Conservation (phyloP, 164 flowering plant species). For the Piper longum region DNA sequence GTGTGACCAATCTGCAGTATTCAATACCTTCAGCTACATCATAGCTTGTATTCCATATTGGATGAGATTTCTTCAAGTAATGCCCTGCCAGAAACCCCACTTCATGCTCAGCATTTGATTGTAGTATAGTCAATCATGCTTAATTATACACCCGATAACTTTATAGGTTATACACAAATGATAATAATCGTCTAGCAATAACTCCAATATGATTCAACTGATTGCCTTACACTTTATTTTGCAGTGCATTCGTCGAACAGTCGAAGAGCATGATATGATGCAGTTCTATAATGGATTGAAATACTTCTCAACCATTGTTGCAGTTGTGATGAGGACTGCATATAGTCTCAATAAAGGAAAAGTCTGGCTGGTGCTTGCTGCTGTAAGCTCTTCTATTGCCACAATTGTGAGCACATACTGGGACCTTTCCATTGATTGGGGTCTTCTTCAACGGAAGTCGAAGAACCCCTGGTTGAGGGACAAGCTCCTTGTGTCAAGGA, state of each 20-base stretch:
- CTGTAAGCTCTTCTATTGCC: constrained; percentile 38
- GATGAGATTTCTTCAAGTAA: constrained; percentile 22
- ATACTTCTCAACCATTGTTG: constrained; percentile 49
- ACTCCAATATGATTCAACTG: background rate
- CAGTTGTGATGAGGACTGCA: constrained; percentile 50
- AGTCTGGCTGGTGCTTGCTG: constrained; percentile 41
- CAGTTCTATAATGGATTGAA: constrained; percentile 58
- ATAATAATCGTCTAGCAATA: too few relatives aligned
- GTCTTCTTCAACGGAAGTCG: constrained; percentile 44
- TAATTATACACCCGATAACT: too few relatives aligned
- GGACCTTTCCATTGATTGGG: constrained; percentile 72
- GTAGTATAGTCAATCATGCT: background rate
- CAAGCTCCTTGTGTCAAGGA: constrained; percentile 40
- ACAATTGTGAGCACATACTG: constrained; percentile 45
- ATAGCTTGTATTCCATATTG: constrained; percentile 19
- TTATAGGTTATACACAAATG: too few relatives aligned
- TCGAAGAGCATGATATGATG: constrained; percentile 44
- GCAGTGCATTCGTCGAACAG: constrained; percentile 58
- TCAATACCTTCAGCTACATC: constrained; percentile 17
- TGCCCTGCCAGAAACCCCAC: background rate
- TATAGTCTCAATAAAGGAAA: constrained; percentile 19
- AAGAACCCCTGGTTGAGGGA: constrained; percentile 53
- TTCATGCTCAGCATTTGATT: background rate
- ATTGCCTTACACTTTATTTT: background rate
- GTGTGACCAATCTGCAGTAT: constrained; percentile 21